A percentile compares a stretch with the other conserved stretches of the same genome.
These are phyloP conservation scores for Xylariaceae sp. DNA, from an alignment of 2,329 filamentous ascomycete species.

Conservation along the genomic window DNA sequence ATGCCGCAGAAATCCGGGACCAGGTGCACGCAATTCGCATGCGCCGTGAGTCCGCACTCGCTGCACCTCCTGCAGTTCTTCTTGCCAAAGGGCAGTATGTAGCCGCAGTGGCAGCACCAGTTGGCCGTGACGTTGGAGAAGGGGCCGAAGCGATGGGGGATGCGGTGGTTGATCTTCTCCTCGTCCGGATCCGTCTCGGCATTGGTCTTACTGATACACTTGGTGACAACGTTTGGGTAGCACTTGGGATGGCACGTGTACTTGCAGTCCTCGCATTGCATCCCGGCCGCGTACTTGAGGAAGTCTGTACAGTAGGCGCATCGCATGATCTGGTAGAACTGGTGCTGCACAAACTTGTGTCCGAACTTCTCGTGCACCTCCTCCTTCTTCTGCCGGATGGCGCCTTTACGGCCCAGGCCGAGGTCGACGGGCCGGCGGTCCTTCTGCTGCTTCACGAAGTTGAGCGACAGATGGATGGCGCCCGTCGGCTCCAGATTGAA, in stretches of 20 bases:
- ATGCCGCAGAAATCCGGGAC: constrained; percentile 99
- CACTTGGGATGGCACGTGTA: constrained; percentile 99
- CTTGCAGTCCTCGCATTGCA: constrained; percentile 99
- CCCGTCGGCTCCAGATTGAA: constrained; percentile 94
- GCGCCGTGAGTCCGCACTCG: constrained; percentile 87
- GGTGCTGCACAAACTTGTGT: constrained; percentile 97
- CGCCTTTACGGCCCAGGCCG: constrained; percentile 89
- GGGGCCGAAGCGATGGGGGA: constrained; percentile 93
- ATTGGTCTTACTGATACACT: constrained; percentile 99
- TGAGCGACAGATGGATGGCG: constrained; percentile 83
- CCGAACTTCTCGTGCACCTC: constrained; percentile 98
- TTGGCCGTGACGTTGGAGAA: constrained; percentile 98
- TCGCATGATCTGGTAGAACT: constrained; percentile 99
- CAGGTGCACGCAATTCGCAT: constrained; percentile 86
- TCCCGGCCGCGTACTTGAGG: constrained; percentile 95
- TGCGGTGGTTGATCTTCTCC: constrained; percentile 99
- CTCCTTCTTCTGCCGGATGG: constrained; percentile 95
- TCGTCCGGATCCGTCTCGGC: constrained; percentile 97
- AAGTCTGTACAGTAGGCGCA: constrained; percentile 97
- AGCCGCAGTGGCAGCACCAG: constrained; percentile 99
- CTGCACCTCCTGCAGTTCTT: constrained; percentile 92
- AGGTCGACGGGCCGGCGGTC: constrained; percentile 78
- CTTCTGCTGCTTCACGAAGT: constrained; percentile 86
- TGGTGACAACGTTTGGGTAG: constrained; percentile 93
- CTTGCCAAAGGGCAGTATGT: constrained; percentile 87